These are phyloP conservation scores for Podila epicladia DNA, from an alignment of 192 early-diverging fungal species.

Conservation along the genomic window DNA sequence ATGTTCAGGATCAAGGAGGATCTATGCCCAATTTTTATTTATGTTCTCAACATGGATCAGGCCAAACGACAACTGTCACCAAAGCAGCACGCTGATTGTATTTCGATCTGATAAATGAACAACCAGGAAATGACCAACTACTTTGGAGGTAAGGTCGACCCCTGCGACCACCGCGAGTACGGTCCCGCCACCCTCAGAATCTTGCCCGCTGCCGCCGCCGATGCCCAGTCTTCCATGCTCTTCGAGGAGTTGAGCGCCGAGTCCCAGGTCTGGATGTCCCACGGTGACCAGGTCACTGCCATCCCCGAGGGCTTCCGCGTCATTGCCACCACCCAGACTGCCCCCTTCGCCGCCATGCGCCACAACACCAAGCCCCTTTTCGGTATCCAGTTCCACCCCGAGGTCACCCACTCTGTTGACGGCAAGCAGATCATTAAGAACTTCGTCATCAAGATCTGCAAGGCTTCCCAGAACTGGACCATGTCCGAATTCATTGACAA, in stretches of 20 bases:
- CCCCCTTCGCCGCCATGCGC: constrained; percentile 90
- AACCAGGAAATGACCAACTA: constrained; percentile 86
- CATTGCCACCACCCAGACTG: constrained; percentile 87
- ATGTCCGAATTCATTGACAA: constrained; percentile 97
- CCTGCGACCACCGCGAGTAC: constrained; percentile 94
- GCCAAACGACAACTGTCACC: neutral
- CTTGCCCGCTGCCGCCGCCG: constrained; percentile 33
- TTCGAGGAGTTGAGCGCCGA: constrained; percentile 35
- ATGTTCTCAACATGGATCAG: constrained; percentile 4
- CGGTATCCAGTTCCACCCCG: constrained; percentile 99
- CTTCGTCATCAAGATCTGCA: constrained; percentile 94
- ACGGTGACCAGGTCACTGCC: constrained; percentile 93
- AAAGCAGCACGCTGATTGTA: neutral
- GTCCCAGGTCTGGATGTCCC: constrained; percentile 94
- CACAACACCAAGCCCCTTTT: constrained; percentile 85
- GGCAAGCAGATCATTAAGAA: constrained; percentile 88
- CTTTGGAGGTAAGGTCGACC: constrained; percentile 87
- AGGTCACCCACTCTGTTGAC: constrained; percentile 95
- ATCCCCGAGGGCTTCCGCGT: constrained; percentile 84
- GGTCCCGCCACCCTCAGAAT: constrained; percentile 88
- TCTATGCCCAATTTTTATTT: constrained; percentile 19
- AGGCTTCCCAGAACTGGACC: constrained; percentile 89
- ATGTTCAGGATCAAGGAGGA: constrained; percentile 3
- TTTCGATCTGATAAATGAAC: neutral
- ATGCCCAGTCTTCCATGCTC: constrained; percentile 33